Evolutionary conservation across 495 filamentous ascomycete genomes (phyloP), one percentile per base, ranked within the genome.

Genomic region (Penicillium steckii): DNA sequence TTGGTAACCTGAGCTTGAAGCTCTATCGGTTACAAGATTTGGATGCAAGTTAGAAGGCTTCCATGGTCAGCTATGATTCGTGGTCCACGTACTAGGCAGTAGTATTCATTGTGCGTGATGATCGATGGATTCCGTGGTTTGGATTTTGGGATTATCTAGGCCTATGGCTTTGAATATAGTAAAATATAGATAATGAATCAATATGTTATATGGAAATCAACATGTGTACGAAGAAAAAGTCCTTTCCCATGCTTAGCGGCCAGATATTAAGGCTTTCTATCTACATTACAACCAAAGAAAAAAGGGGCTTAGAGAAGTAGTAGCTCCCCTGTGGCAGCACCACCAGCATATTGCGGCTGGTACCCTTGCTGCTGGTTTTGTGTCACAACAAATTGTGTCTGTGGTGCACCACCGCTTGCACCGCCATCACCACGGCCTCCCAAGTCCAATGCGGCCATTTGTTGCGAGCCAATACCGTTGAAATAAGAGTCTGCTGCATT

Each of bases 401-500:
- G 68, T 27, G 55, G 60, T 6, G 67, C 68, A 37, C 75, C 64
- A 32, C 66, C 60, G 18, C 75, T 61, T 26, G 60, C 32, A 48
- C 70, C 62, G 45, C 68, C 65, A 52, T 76, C 63, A 35, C 64
- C 72, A 43, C 72, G 75, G 13, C 74, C 77, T 37, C 74, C 77
- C 5, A 88, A 76, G 50, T 81, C 73, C 77, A 89, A 79, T 3
- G 79, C 80, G 3, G 82, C 83, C 85, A 89, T 89, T 64, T 85
- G 83, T 69, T 83, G 81, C 44, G 71, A 84, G 1, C 85, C 85
- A 8, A 90, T 76, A 25, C 82, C 83, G 27, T 86, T 82, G 63
- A 97, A 97, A 63, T 94, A 96, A 25, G 80, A 83, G 60, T 97
- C 91, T 3, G 90, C 91, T 25, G 91, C 89, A 56, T 79, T 84